Evolutionary conservation across 73 alveolate species (phyloP), one percentile per base, ranked within the genome.

Genomic region (Tetrahymena elliotti): DNA sequence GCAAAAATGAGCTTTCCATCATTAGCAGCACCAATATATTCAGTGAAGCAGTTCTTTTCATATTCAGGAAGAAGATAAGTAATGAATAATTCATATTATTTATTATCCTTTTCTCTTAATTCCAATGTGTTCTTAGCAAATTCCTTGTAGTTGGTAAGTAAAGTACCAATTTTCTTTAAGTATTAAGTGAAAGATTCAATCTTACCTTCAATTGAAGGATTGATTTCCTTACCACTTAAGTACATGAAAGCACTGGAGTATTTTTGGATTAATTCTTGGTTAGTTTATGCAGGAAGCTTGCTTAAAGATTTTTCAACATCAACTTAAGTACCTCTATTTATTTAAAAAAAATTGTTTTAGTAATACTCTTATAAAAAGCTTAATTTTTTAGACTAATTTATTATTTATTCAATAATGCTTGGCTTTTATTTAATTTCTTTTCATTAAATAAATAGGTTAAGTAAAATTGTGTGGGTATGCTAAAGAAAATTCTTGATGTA

Each of bases 31-130:
- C 83, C 95, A 18, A 94, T 94, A 36, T 94, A 94, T 34, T 94
- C 96, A 33, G 96, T 88, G 82, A 94, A 88, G 52, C 96, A 94
- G 93, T 94, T 94, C 84, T 94, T 94, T 94, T 94, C 96, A 52
- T 94, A 94, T 53, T 94, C 96, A 22, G 96, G 96, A 93, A 94
- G 93, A 20, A 94, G 83, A 18, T 94, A 94, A 18, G 93, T 88
- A 53, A 94, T 36, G 35, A 94, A 92, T 24, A 94, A 92, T 88
- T 88, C 96, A 94, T 94, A 94, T 94, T 94, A 22, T 95, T 88
- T 88, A 20, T 38, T 92, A 35, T 47, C 47, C 33, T 6, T 22
- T 47, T 94, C 96, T 94, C 33, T 68, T 33, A 9, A 93, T 35
- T 94, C 40, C 24, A 88, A 54, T 15, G 93, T 84, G 33, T 15